Evolutionary conservation across 768 basidiomycete species (phyloP), one percentile per base, ranked within the genome.

Genomic region (Leccinum broughii): DNA sequence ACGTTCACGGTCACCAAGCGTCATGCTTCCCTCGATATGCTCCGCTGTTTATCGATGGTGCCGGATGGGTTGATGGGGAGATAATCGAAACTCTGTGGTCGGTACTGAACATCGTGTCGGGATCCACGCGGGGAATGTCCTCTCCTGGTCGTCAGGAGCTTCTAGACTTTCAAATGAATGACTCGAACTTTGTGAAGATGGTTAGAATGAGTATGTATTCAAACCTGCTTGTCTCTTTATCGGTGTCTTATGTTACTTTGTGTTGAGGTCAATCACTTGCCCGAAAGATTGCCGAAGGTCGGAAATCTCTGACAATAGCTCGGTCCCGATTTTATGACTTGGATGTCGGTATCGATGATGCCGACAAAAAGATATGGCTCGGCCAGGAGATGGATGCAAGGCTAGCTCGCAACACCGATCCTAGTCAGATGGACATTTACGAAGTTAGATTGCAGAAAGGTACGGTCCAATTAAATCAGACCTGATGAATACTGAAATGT

Each of bases 1-100:
- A 74, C 52, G 61, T 73, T 0, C 70, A 74, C 55, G 72, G 51
- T 0, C 70, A 73, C 54, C 55, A 59, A n/a, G 52, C 62, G 0
- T 44, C 68, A 26, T 76, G 75, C 54, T 68, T 66, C 7, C 51
- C 50, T 4, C 0, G 37, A 6, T 62, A 60, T 34, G 10, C 37
- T 4, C 51, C 46, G 0, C 10, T 48, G 4, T 65, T 55, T 7
- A 59, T 63, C 7, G 3, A 9, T 1, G 59, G 32, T 34, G 32
- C 32, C 32, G 32, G 32, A 9, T 34, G 32, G 32, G 32, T 34
- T 34, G 32, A 34, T 53, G 0, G 20, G 35, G 0, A 54, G 56
- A 1, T 48, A 48, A 49, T 66, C 0, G 63, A 66, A 14, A 66
- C 51, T 0, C 32, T 64, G 0, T 62, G 58, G 62, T 30, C 58